These are phyloP conservation scores for Thalassiosira profunda DNA, from an alignment of 108 stramenopile species.

Conservation along the genomic window DNA sequence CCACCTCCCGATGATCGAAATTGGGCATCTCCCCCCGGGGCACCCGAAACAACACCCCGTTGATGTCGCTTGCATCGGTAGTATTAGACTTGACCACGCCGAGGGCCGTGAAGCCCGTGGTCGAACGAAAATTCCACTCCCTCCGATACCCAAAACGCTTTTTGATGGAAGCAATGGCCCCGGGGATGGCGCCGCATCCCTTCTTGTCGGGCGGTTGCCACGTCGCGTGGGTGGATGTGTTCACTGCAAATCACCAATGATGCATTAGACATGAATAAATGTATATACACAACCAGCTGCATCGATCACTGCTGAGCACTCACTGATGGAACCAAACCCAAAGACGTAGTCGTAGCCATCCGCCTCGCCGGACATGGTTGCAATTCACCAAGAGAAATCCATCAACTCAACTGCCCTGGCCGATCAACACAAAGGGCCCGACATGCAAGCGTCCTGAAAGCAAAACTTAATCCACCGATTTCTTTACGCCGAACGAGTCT, in stretches of 20 bases:
- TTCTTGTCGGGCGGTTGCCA: constrained; percentile 38
- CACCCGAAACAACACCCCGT: constrained; percentile 68
- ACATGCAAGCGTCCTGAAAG: no score
- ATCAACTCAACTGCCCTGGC: no score
- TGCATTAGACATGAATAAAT: not conserved
- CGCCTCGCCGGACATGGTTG: no score
- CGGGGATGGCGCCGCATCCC: constrained; percentile 3
- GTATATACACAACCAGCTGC: not conserved
- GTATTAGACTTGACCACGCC: constrained; percentile 20
- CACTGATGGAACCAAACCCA: constrained; percentile 72
- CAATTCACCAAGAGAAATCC: no score
- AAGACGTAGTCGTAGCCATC: constrained; percentile 64
- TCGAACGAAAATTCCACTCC: constrained; percentile 73
- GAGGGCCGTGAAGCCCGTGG: constrained; percentile 72
- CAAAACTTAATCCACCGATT: no score
- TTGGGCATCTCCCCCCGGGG: constrained; percentile 38
- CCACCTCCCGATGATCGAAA: constrained; percentile 73
- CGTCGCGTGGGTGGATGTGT: constrained; percentile 64
- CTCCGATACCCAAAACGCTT: constrained; percentile 60
- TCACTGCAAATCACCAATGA: constrained; percentile 17
- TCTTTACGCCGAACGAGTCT: no score
- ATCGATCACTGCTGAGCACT: not conserved
- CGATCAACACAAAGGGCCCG: no score
- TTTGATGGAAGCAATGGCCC: constrained; percentile 42
- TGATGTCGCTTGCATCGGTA: constrained; percentile 45